Evolutionary conservation across 129 eudicot species (phyloP).

Genomic region (carrot (Daucus carota)): DNA sequence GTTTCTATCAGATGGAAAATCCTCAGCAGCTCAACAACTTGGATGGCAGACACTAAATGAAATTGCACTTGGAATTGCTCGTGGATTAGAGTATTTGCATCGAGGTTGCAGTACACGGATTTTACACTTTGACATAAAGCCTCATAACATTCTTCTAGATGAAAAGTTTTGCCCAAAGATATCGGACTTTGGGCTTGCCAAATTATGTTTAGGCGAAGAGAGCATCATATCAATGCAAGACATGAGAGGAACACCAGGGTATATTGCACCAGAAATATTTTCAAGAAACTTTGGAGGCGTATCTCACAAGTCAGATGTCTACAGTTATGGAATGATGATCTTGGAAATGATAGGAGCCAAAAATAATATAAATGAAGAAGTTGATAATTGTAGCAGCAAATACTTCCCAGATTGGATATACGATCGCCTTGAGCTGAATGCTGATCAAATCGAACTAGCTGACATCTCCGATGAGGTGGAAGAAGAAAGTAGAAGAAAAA

Average conservation of each 20-base stretch:
- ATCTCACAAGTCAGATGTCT: background rate
- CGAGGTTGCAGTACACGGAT: slow-evolving; percentile 1
- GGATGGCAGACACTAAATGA: background rate
- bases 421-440: background rate
- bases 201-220: background rate
- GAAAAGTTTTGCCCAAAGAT: slow-evolving; percentile 5
- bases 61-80: slow-evolving; percentile 8
- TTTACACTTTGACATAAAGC: slow-evolving; percentile 2
- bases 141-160: slow-evolving; percentile 6
- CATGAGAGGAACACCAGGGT: slow-evolving; percentile 10
- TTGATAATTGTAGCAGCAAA: background rate
- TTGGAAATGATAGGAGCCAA: slow-evolving; percentile 1
- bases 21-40: background rate
- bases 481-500: background rate
- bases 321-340: slow-evolving; percentile 5
- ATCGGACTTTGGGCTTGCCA: slow-evolving; percentile 11
- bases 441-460: background rate
- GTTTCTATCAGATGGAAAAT: background rate
- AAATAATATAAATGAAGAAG: background rate
- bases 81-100: slow-evolving; percentile 7
- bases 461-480: background rate
- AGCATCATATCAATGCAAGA: background rate
- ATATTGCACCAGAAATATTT: slow-evolving; percentile 3
- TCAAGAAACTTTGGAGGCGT: slow-evolving; percentile 3
- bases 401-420: slow-evolving; percentile 5